phyloP scores from a whole-genome alignment of 1,139 yeast species.

The Taphrina deformans region DNA sequence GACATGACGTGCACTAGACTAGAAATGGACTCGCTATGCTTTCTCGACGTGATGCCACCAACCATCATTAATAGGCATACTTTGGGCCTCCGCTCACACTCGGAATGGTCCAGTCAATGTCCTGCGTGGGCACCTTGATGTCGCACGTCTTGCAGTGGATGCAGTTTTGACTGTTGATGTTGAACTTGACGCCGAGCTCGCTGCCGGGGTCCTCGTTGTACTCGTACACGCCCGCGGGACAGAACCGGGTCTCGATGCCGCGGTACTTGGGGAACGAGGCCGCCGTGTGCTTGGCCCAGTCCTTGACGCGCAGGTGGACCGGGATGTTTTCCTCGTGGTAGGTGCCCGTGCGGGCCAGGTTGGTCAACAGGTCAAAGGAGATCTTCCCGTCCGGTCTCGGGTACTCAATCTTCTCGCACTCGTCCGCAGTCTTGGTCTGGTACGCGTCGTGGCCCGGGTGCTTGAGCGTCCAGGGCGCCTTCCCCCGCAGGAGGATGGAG shows the following conservation, averaged over 20 bases:
- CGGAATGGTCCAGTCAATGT: conserved; percentile 53
- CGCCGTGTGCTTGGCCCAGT: conserved; percentile 71
- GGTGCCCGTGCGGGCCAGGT: conserved; percentile 94
- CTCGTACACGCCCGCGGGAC: conserved; percentile 98
- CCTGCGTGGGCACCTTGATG: conserved; percentile 92
- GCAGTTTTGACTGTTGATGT: conserved; percentile 93
- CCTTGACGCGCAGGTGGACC: conserved; percentile 75
- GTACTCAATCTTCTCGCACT: conserved; percentile 71
- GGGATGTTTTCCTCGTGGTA: conserved; percentile 92
- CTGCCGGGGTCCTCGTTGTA: conserved; percentile 69
- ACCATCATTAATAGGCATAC: background rate
- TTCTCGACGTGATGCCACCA: too few relatives aligned
- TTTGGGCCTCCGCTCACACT: conserved; percentile 7
- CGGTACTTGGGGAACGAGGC: conserved; percentile 68
- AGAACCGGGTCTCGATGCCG: conserved; percentile 87
- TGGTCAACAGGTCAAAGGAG: conserved; percentile 86
- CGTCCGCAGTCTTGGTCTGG: conserved; percentile 64
- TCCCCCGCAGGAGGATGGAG: conserved; percentile 72
- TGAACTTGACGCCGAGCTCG: conserved; percentile 70
- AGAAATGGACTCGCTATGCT: too few relatives aligned
- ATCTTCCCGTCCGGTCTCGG: conserved; percentile 92
- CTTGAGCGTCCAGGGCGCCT: conserved; percentile 81
- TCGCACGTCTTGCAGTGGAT: conserved; percentile 93
- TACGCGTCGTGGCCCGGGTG: conserved; percentile 72
- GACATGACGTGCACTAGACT: too few relatives aligned